Conservation (phyloP, 2,329 filamentous ascomycete species). For the Pseudophaeomoniella oleicola region DNA sequence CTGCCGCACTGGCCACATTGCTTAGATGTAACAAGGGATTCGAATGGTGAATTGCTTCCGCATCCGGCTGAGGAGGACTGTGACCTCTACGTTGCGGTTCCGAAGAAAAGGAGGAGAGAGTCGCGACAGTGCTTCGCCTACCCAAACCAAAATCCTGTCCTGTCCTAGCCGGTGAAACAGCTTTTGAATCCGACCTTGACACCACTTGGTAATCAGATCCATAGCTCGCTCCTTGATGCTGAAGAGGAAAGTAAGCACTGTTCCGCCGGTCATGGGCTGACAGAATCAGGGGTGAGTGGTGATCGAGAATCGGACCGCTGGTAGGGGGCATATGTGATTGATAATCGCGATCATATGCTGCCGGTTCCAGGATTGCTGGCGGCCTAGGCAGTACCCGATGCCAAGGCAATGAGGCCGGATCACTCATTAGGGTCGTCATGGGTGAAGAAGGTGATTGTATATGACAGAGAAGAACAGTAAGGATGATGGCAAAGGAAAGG, state of each 20-base stretch:
- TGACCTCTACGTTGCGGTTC: neutral
- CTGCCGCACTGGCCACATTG: neutral
- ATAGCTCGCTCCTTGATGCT: neutral
- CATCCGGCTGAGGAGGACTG: neutral
- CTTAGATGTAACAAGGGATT: neutral
- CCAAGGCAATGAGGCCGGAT: neutral
- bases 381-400: neutral
- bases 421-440: neutral
- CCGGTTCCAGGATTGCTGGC: neutral
- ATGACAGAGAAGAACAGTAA: no score
- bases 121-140: neutral
- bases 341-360: neutral
- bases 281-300: neutral
- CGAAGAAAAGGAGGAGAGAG: neutral
- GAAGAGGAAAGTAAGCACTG: neutral
- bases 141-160: neutral
- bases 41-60: neutral
- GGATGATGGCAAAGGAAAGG: neutral
- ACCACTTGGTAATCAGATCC: neutral
- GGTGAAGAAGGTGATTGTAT: neutral
- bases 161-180: neutral
- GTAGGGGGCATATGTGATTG: neutral
- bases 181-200: neutral
- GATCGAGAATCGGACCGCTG: neutral
- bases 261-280: neutral